Base-by-base conservation (phyloP, 2,329 filamentous ascomycete genomes). In the Penicillium sp. region DNA sequence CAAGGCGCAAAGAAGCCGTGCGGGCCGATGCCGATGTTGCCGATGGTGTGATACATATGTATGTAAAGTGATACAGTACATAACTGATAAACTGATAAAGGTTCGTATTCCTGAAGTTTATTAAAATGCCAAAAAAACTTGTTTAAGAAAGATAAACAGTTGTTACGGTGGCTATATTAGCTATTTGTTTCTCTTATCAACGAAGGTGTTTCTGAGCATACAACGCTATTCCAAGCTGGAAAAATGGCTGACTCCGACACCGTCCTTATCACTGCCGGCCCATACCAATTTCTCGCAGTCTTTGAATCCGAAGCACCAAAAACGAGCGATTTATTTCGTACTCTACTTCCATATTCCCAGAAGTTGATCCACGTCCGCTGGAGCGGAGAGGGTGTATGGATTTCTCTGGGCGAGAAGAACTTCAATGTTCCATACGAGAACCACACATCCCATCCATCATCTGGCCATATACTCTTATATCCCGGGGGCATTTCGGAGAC, bases 311-410 rank as follows among this genome's bases (percentile, higher is more conserved):
- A 52, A 3, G 63, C 63, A 6, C 63, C 62, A 12, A 63, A 63
- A 50, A 66, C 64, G 2, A 59, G 61, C 20, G 52, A 59, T 8
- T 46, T 62, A 18, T 65, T 66, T 50, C 60, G 56, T 21, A 47
- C 33, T 1, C 59, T 66, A 7, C 60, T 66, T 16, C 64, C 64
- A 20, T 66, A 66, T 28, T 48, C 20, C 9, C 63, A 66, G 46
- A 64, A 64, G 30, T 28, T 65, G 8, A 66, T 66, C 43, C 64
- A 66, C 52, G 63, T 64, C 5, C 64, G 64, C 50, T 66, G 64
- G 64, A 63, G 60, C 24, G 64, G 64, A 8, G 63, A 66, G 56
- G 63, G 55, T 1, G 46, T 65, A 52, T 66, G 64, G 64, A 65
- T 65, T 46, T 62, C 64, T 5, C 51, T 66, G 8, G 65, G 65